These are phyloP conservation scores for Rhodotorula glutinis DNA, from an alignment of 1,284 basidiomycete species.

Conservation along the genomic window DNA sequence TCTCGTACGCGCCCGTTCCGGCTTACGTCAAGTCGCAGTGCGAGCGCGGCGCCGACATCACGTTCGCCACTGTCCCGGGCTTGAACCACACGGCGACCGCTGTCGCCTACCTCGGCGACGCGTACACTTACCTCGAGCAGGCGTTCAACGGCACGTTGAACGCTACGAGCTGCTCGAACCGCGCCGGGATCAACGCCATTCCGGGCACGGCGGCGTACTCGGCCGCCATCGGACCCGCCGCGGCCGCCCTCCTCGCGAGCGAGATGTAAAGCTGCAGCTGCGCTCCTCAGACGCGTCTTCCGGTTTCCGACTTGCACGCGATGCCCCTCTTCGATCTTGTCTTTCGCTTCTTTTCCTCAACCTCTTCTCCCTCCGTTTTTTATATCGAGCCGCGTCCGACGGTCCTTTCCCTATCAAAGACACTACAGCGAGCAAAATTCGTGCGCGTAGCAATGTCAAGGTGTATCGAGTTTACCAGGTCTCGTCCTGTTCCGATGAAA, in stretches of 20 bases:
- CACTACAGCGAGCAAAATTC: background rate
- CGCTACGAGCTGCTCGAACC: background rate
- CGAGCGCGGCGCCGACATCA: constrained; percentile 9
- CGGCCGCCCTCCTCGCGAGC: background rate
- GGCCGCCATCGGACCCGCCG: background rate
- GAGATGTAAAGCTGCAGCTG: background rate
- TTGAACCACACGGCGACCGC: constrained; percentile 1
- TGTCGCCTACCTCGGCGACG: constrained; percentile 2
- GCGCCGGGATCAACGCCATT: background rate
- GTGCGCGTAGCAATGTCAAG: no score
- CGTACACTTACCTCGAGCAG: constrained; percentile 3
- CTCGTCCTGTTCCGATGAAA: no score
- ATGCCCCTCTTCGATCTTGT: no score
- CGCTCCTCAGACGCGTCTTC: no score
- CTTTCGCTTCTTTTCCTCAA: background rate
- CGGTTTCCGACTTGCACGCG: no score
- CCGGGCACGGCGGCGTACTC: constrained; percentile 7
- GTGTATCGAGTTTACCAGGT: no score
- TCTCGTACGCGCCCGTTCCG: constrained; percentile 12
- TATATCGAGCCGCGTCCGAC: constrained; percentile 17
- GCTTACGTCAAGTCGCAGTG: constrained; percentile 5
- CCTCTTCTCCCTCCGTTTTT: background rate
- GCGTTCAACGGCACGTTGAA: constrained; percentile 10
- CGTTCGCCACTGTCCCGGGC: background rate
- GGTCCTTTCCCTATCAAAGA: constrained; percentile 36